Conservation (phyloP, 2,329 filamentous ascomycete species). For the Penicillium sp. region DNA sequence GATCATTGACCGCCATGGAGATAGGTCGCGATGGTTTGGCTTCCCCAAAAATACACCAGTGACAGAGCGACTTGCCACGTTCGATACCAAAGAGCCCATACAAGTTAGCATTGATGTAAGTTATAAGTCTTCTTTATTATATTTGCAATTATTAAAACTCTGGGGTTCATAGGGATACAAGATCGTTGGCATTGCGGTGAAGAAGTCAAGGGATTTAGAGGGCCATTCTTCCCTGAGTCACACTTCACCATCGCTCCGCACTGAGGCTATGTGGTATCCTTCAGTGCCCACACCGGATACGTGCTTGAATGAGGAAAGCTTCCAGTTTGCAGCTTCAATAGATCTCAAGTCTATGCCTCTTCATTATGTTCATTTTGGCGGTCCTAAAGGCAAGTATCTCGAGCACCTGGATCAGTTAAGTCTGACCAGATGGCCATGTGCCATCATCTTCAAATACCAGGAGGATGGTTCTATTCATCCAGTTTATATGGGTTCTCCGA, state of each 20-base stretch:
- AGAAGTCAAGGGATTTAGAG: not conserved
- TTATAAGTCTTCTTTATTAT: not conserved
- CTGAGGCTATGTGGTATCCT: not conserved
- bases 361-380: not conserved
- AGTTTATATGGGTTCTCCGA: no score
- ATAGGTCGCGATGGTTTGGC: not conserved
- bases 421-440: no score
- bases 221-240: not conserved
- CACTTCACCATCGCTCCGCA: not conserved
- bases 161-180: not conserved
- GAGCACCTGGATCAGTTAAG: not conserved
- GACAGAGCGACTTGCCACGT: not conserved
- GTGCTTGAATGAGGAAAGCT: not conserved
- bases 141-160: no score
- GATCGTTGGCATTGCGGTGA: not conserved
- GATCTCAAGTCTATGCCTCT: no score
- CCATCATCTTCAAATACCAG: no score
- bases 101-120: not conserved
- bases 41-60: not conserved
- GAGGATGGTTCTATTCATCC: no score
- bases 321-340: no score
- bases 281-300: not conserved
- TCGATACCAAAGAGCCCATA: not conserved
- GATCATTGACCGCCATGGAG: not conserved
- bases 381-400: not conserved